Conservation (phyloP, 192 early-diverging fungal genomes). For the Linnemannia elongata region DNA sequence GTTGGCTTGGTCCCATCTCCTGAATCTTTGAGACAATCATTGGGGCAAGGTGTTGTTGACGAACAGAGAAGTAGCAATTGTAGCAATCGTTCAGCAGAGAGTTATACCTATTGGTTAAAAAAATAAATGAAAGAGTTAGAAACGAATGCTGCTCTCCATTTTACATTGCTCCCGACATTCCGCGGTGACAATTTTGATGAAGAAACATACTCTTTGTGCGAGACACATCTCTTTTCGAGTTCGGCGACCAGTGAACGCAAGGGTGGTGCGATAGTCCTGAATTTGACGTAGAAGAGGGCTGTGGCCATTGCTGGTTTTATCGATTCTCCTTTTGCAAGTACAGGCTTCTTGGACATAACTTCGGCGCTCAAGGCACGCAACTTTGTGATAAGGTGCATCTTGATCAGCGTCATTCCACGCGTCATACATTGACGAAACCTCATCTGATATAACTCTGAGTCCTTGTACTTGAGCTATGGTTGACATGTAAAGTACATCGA, state of each 20-base stretch:
- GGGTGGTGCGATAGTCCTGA: conserved; percentile 73
- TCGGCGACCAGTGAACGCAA: conserved; percentile 78
- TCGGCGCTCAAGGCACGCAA: conserved; percentile 76
- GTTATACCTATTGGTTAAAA: conserved; percentile 63
- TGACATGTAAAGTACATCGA: not conserved
- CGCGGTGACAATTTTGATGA: not conserved
- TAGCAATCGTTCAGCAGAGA: conserved; percentile 83
- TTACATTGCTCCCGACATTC: not conserved
- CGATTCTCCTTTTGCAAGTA: conserved; percentile 46
- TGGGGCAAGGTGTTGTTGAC: conserved; percentile 77
- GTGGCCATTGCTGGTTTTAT: conserved; percentile 49
- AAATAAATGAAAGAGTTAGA: not conserved
- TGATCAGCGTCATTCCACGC: conserved; percentile 93
- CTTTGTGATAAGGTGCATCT: conserved; percentile 84
- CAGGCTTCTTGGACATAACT: conserved; percentile 70
- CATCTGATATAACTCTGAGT: conserved; percentile 94
- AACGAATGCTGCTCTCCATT: not conserved
- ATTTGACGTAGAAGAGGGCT: conserved; percentile 83
- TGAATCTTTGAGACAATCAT: conserved; percentile 74
- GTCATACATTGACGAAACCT: conserved; percentile 95
- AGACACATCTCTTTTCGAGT: conserved; percentile 78
- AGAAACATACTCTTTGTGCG: conserved; percentile 77
- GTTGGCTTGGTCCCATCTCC: conserved; percentile 64
- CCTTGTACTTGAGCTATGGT: conserved; percentile 76
- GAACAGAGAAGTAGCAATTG: conserved; percentile 78